Evolutionary conservation across 225 moss, liverwort and hornwort genomes (phyloP).

Genomic region (Sphagnum tenellum): DNA sequence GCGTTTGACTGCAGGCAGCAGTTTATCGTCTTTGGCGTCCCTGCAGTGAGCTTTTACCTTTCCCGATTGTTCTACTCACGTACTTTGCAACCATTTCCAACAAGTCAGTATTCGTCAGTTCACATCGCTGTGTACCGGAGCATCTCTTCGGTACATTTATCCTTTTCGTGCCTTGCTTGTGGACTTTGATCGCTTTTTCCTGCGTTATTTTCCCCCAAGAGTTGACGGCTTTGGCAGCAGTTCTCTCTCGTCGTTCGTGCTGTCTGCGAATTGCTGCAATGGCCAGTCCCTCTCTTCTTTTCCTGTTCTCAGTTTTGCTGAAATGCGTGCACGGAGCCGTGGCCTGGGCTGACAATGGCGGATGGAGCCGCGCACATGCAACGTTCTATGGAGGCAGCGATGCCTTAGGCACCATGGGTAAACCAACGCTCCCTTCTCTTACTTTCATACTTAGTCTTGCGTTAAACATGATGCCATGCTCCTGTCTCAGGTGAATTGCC

Average conservation of each 20-base stretch:
- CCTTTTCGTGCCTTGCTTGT: no score
- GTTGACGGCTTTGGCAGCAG: neutral
- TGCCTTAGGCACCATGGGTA: constrained; percentile 37
- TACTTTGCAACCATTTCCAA: no score
- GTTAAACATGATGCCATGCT: no score
- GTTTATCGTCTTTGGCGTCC: no score
- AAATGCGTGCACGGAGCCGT: constrained; percentile 8
- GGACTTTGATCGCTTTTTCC: neutral
- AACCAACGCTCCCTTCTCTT: neutral
- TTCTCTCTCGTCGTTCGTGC: neutral
- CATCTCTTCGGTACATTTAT: no score
- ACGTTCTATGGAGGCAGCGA: constrained; percentile 41
- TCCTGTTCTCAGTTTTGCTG: neutral
- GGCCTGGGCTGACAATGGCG: constrained; percentile 9
- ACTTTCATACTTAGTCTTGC: no score
- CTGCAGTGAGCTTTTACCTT: no score
- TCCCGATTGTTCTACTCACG: no score
- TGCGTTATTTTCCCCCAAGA: neutral
- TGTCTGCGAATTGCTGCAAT: neutral
- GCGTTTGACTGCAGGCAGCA: no score
- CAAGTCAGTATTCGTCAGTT: no score
- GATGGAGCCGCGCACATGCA: constrained; percentile 34
- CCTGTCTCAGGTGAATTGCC: no score
- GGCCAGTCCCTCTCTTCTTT: neutral
- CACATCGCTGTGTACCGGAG: no score